Evolutionary conservation across 1,139 yeast species (phyloP).

Genomic region (Suhomyces panamericanus): DNA sequence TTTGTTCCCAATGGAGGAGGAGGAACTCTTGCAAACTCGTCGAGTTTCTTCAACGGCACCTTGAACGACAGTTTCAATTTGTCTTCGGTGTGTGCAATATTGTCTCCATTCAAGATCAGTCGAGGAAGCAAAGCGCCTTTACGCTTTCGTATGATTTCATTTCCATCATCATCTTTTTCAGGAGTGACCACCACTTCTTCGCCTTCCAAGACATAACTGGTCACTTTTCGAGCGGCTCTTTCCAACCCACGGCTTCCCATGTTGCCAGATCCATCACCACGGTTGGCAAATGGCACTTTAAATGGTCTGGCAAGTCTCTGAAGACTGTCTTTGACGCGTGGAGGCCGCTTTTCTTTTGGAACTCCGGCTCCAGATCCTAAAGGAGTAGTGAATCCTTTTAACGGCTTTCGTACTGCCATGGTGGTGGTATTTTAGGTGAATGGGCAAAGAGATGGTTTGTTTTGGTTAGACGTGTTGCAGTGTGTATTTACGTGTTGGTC

Average conservation of each 20-base stretch:
- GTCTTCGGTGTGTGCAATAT: constrained; percentile 31
- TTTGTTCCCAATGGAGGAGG: constrained; percentile 80
- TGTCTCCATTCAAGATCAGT: constrained; percentile 33
- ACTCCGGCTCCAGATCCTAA: constrained; percentile 49
- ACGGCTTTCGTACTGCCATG: constrained; percentile 36
- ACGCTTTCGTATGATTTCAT: constrained; percentile 23
- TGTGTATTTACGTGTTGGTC: constrained; percentile 8
- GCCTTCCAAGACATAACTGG: constrained; percentile 30
- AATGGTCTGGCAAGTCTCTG: constrained; percentile 43
- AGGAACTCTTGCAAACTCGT: constrained; percentile 35
- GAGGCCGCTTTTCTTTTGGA: constrained; percentile 43
- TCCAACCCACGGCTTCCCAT: constrained; percentile 22
- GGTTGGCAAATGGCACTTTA: constrained; percentile 41
- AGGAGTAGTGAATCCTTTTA: constrained; percentile 45
- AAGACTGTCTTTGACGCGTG: constrained; percentile 37
- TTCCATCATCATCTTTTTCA: constrained; percentile 25
- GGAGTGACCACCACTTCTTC: constrained; percentile 19
- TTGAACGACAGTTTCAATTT: constrained; percentile 45
- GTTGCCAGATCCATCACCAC: constrained; percentile 18
- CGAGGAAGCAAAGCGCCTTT: constrained; percentile 56
- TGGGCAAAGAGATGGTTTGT: no score
- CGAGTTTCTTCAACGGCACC: constrained; percentile 47
- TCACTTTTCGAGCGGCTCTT: constrained; percentile 31
- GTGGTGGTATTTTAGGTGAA: neutral
- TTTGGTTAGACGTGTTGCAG: constrained; percentile 1